Percentiles rank a stretch among this genome's conserved stretches.
These are phyloP conservation scores for Saccharomycopsis hybrid DNA, from an alignment of 1,139 yeast genomes.

Conservation along the genomic window DNA sequence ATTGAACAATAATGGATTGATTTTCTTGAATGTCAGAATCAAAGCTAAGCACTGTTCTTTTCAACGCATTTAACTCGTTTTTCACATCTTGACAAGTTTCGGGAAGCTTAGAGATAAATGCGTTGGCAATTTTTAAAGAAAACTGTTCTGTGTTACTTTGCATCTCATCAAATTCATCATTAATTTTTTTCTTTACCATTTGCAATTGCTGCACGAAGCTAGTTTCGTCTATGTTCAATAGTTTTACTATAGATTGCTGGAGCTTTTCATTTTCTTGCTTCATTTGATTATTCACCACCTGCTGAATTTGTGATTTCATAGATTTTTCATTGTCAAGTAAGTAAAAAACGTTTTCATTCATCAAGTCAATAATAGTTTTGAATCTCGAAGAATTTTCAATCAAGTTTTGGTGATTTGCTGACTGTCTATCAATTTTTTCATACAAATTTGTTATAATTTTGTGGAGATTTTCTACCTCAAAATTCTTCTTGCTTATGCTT, in stretches of 20 bases:
- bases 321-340: conserved; percentile 29
- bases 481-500: conserved; percentile 28
- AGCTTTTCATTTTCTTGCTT: neutral
- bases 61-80: conserved; percentile 23
- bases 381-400: conserved; percentile 30
- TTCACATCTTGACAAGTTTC: conserved; percentile 23
- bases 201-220: conserved; percentile 17
- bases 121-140: conserved; percentile 19
- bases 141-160: conserved; percentile 2
- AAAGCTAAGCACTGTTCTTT: conserved; percentile 23
- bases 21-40: conserved; percentile 6
- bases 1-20: neutral
- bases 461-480: conserved; percentile 27
- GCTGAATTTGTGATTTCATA: conserved; percentile 26
- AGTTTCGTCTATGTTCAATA: conserved; percentile 8
- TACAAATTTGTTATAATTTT: conserved; percentile 29
- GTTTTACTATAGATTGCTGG: conserved; percentile 5
- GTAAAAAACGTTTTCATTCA: conserved; percentile 28
- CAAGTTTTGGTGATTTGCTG: conserved; percentile 30
- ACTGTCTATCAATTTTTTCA: conserved; percentile 31
- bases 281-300: conserved; percentile 25
- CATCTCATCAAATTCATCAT: conserved; percentile 24
- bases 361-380: conserved; percentile 27
- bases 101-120: conserved; percentile 19
- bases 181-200: conserved; percentile 23